Conservation (phyloP, 441 rosid genomes). For the Adansonia rubrostipa region DNA sequence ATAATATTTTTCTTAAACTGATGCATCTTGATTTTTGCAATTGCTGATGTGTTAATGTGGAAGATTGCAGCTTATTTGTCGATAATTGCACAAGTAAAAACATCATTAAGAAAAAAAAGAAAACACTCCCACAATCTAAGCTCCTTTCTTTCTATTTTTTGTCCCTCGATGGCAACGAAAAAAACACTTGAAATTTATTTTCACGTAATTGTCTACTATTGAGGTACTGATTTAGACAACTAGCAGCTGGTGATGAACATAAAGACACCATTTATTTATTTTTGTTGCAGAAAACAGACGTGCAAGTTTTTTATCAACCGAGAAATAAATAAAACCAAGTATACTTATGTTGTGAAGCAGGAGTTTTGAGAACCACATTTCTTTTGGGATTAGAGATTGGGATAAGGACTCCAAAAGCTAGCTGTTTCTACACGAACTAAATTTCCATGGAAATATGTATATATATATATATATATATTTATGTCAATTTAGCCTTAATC, state of each 20-base stretch:
- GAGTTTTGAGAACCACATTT: conserved; percentile 25
- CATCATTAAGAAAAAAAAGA: too few species aligned
- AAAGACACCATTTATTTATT: background rate
- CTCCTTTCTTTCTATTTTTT: too few species aligned
- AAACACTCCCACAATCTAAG: too few species aligned
- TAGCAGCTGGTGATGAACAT: background rate
- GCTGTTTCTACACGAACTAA: conserved; percentile 25
- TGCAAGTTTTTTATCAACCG: conserved; percentile 1
- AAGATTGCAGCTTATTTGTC: background rate
- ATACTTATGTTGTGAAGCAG: background rate
- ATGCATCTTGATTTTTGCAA: background rate
- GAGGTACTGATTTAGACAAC: background rate
- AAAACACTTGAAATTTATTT: too few species aligned
- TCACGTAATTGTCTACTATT: background rate
- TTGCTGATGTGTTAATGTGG: background rate
- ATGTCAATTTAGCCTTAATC: conserved; percentile 26
- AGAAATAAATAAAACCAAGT: background rate
- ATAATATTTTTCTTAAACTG: background rate
- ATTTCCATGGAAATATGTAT: background rate
- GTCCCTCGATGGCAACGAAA: too few species aligned
- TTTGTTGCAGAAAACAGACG: background rate
- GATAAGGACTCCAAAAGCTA: conserved; percentile 26
- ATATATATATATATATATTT: background rate
- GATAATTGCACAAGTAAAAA: background rate
- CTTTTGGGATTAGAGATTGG: conserved; percentile 21